Base-by-base conservation (phyloP, 1,284 basidiomycete species). In the Vanrija humicola region DNA sequence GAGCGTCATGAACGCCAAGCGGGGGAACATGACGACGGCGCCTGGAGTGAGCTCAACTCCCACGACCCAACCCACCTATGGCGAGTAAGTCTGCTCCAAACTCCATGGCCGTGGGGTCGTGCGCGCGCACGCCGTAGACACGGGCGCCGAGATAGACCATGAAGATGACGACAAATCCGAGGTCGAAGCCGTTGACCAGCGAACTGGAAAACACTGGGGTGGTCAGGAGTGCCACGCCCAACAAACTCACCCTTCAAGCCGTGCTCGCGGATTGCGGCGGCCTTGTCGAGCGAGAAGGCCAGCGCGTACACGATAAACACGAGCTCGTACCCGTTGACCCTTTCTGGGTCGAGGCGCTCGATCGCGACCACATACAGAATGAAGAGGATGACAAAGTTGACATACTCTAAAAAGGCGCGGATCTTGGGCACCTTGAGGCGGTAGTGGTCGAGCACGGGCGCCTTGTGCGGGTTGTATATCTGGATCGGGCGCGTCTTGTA, bases 221-320 rank as follows among this genome's bases (percentile, higher is more conserved):
- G n/a, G 10, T 64, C 25, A 54, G 51, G 12, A 2, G n/a, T 12
- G 40, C 12, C 43, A 23, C 3, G 14, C 34, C 34, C 21, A 9
- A 5, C 2, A 29, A 15, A 49, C 68, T 45, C 44, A 74, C 75
- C 75, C 82, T 83, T 85, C 50, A 95, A 83, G 1, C 93, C 92
- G 68, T 93, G 92, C 72, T 96, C 93, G 70, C 95, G 89, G 84
- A 95, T 89, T 3, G 91, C 87, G 9, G 93, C 93, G 14, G 93
- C 79, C 71, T 94, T 95, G 72, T 97, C 93, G 5, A 97, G 79
- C 0, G 88, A 85, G 72, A 96, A 96, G 0, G 92, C 81, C 38
- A 91, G 78, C 0, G 87, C 86, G 72, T 91, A 94, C 5, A 87
- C 67, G 83, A 94, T 90, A 72, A 95, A 95, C 1, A 82, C 54